Percentiles rank a stretch among this genome's conserved stretches.
Evolutionary conservation across 2,329 filamentous ascomycete genomes (phyloP).

Genomic region (Alternaria viburni): DNA sequence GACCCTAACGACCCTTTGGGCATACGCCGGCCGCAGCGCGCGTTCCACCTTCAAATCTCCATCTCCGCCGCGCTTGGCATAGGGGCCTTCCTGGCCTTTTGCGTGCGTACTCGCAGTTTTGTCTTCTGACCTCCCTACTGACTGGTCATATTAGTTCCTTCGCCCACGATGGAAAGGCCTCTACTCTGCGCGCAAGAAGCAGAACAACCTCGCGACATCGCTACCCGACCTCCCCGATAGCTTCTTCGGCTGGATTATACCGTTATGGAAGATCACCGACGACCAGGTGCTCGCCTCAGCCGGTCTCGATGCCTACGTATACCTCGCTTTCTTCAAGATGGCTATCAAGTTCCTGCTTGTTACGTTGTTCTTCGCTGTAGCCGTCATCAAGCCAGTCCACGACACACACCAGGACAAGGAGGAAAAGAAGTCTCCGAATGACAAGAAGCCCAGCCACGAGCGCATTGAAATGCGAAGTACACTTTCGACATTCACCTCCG

Average conservation of each 20-base stretch:
- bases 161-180: conserved; percentile 90
- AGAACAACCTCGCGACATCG: conserved; percentile 66
- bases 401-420: conserved; percentile 60
- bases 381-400: conserved; percentile 87
- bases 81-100: conserved; percentile 76
- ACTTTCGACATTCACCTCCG: conserved; percentile 27
- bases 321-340: conserved; percentile 95
- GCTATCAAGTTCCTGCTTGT: conserved; percentile 81
- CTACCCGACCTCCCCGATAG: conserved; percentile 82
- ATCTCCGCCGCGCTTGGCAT: conserved; percentile 74
- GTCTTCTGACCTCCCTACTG: conserved; percentile 20
- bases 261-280: conserved; percentile 82
- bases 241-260: conserved; percentile 92
- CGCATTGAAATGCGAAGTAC: conserved; percentile 29
- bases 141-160: conserved; percentile 65
- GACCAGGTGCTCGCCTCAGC: conserved; percentile 89
- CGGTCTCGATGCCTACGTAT: conserved; percentile 95
- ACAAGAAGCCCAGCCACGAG: conserved; percentile 16
- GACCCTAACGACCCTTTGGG: conserved; percentile 39
- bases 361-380: conserved; percentile 80
- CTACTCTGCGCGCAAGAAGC: conserved; percentile 86
- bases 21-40: conserved; percentile 46
- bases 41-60: conserved; percentile 67
- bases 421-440: conserved; percentile 36
- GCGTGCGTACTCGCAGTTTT: conserved; percentile 58